These are phyloP conservation scores for Umbelopsis sp. DNA, from an alignment of 192 early-diverging fungal species.

Conservation along the genomic window DNA sequence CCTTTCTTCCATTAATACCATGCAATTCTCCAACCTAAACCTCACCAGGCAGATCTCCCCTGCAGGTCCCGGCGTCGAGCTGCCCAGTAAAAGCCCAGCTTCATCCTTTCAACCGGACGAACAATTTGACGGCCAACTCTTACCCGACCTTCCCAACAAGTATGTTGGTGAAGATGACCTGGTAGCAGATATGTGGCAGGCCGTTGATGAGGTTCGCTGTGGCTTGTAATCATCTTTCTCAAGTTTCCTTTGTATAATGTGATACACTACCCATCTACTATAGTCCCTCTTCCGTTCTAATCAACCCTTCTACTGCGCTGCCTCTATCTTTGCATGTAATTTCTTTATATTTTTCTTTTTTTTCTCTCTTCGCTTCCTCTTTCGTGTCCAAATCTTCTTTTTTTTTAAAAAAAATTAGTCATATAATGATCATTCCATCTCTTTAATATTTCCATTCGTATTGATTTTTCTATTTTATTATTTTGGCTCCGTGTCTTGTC, in stretches of 20 bases:
- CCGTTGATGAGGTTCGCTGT: slow-evolving; percentile 3
- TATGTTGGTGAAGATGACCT: not conserved
- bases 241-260: not conserved
- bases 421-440: not conserved
- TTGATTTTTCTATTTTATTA: not conserved
- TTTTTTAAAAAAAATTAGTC: not conserved
- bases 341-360: not conserved
- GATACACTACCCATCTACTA: not conserved
- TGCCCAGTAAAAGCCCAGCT: not conserved
- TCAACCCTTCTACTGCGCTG: not conserved
- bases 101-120: not conserved
- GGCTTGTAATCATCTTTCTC: slow-evolving; percentile 1
- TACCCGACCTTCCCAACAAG: not conserved
- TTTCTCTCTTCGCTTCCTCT: not conserved
- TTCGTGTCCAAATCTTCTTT: not conserved
- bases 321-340: not conserved
- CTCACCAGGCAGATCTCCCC: not conserved
- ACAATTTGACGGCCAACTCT: not conserved
- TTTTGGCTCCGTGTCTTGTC: no score
- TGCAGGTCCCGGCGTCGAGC: not conserved
- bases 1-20: not conserved
- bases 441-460: not conserved
- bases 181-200: slow-evolving; percentile 16
- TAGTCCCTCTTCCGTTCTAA: not conserved
- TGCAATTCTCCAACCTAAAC: not conserved